Conservation (phyloP, 2,329 filamentous ascomycete species). For the Tolypocladium sp. region DNA sequence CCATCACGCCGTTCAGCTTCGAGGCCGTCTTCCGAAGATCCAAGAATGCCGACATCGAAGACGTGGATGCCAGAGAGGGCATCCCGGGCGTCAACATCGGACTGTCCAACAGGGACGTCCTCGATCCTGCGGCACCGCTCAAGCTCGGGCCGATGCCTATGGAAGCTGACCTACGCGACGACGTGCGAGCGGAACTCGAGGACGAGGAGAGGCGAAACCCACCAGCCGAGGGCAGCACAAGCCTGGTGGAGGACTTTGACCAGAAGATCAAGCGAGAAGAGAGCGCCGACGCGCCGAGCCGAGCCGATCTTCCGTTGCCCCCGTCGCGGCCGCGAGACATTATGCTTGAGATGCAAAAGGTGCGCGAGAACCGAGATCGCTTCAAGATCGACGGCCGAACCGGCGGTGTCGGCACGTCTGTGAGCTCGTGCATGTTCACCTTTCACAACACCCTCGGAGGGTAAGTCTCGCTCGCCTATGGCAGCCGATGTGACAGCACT, state of each 20-base stretch:
- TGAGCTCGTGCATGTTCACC: conserved; percentile 95
- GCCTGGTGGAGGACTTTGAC: conserved; percentile 80
- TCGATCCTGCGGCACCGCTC: conserved; percentile 48
- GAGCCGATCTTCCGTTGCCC: conserved; percentile 75
- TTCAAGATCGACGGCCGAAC: conserved; percentile 81
- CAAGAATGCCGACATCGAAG: conserved; percentile 53
- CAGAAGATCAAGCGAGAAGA: conserved; percentile 84
- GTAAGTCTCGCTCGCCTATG: conserved; percentile 38
- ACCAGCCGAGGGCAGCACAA: conserved; percentile 59
- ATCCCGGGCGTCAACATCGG: conserved; percentile 56
- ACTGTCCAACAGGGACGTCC: conserved; percentile 49
- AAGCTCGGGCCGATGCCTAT: conserved; percentile 76
- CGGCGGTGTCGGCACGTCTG: conserved; percentile 70
- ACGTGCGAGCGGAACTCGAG: conserved; percentile 78
- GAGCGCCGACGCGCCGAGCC: conserved; percentile 69
- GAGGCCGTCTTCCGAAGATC: conserved; percentile 49
- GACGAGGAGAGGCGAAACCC: conserved; percentile 76
- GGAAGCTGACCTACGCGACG: conserved; percentile 72
- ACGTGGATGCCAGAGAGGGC: conserved; percentile 54
- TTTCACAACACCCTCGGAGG: conserved; percentile 94
- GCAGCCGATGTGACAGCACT: neutral
- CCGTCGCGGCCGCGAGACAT: conserved; percentile 85
- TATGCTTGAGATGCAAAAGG: conserved; percentile 85
- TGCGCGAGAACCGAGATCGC: conserved; percentile 85
- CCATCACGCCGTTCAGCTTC: conserved; percentile 55